A percentile compares a stretch with the other conserved stretches of the same genome.
Conservation (phyloP, 2,329 filamentous ascomycete species). For the Cladosporium oxysporum region DNA sequence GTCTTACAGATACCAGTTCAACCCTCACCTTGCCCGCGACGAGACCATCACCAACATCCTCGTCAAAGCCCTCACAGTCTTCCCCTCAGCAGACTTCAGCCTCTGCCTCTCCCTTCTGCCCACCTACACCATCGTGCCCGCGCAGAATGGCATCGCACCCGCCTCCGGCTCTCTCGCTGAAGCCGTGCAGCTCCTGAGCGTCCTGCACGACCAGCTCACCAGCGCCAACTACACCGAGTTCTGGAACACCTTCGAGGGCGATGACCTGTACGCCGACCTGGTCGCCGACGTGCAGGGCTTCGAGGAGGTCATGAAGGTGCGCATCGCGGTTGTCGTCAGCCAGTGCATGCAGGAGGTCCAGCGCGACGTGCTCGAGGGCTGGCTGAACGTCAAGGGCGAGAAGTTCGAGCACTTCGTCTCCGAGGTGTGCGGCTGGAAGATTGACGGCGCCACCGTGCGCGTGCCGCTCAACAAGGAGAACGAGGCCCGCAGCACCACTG, state of each 20-base stretch:
- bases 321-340: slow-evolving; percentile 84
- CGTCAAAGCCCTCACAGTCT: slow-evolving; percentile 95
- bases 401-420: slow-evolving; percentile 54
- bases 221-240: slow-evolving; percentile 87
- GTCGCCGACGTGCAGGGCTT: slow-evolving; percentile 93
- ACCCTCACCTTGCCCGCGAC: slow-evolving; percentile 94
- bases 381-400: slow-evolving; percentile 49
- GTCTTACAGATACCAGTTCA: slow-evolving; percentile 87
- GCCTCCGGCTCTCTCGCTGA: slow-evolving; percentile 72
- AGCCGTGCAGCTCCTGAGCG: slow-evolving; percentile 83
- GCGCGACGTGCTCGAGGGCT: slow-evolving; percentile 49
- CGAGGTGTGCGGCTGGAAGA: slow-evolving; percentile 73
- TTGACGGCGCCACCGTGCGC: slow-evolving; percentile 67
- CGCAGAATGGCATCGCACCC: slow-evolving; percentile 51
- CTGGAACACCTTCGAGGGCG: slow-evolving; percentile 89
- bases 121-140: slow-evolving; percentile 70
- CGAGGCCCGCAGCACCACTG: slow-evolving; percentile 93
- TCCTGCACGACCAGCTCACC: slow-evolving; percentile 83
- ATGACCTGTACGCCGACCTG: slow-evolving; percentile 94
- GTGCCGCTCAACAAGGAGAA: slow-evolving; percentile 95
- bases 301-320: slow-evolving; percentile 87
- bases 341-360: slow-evolving; percentile 79
- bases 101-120: slow-evolving; percentile 93
- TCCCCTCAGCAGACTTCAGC: slow-evolving; percentile 93
- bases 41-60: slow-evolving; percentile 99